Conservation (phyloP, 148 eudicot species). For the Oxyria digyna region DNA sequence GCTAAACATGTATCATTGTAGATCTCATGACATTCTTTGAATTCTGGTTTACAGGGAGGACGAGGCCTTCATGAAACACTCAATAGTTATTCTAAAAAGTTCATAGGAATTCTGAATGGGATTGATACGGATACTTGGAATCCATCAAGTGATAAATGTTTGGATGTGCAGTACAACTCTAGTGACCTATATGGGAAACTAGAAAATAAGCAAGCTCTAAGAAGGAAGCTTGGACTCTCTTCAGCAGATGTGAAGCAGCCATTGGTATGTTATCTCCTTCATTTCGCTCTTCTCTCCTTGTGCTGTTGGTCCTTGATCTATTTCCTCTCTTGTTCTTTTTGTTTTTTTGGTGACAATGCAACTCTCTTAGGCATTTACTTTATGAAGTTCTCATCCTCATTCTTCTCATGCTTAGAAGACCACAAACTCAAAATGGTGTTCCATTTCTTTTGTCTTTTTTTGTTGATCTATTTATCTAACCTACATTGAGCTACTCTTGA, state of each 20-base stretch:
- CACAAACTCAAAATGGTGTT: too few relatives aligned
- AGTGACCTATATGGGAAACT: conserved; percentile 67
- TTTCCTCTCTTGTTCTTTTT: neutral
- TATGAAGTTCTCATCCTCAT: too few relatives aligned
- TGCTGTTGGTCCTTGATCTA: neutral
- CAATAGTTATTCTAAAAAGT: conserved; percentile 68
- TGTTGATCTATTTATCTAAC: too few relatives aligned
- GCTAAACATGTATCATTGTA: neutral
- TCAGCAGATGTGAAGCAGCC: conserved; percentile 43
- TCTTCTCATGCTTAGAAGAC: too few relatives aligned
- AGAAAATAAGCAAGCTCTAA: conserved; percentile 67
- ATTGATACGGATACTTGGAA: conserved; percentile 94
- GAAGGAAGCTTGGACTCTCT: conserved; percentile 64
- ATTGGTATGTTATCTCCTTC: conserved; percentile 30
- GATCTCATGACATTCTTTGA: neutral
- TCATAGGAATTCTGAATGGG: conserved; percentile 85
- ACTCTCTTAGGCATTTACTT: too few relatives aligned
- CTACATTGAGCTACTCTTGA: too few relatives aligned
- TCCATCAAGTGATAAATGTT: conserved; percentile 70
- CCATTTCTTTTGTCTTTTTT: too few relatives aligned
- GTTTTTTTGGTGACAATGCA: neutral
- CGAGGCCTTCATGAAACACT: conserved; percentile 79
- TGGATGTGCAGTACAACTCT: conserved; percentile 65
- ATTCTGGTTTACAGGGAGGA: conserved; percentile 51
- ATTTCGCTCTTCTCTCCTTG: neutral